Percentiles rank a stretch among this genome's conserved stretches.
Conservation (phyloP, 371 early-diverging fungal species). For the Mucor racemosus region DNA sequence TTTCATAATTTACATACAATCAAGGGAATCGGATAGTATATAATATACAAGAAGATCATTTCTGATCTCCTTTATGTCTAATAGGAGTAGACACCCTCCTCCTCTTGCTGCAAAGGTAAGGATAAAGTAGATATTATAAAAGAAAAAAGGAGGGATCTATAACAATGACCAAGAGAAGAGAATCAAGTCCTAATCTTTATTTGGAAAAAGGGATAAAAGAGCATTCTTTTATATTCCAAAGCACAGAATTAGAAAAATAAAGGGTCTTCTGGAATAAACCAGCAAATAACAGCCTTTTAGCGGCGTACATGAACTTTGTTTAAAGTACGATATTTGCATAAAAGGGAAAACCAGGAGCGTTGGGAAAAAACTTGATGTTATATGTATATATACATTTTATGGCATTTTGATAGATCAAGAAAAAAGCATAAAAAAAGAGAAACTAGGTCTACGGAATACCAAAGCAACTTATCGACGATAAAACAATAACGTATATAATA, state of each 20-base stretch:
- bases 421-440: not conserved
- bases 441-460: not conserved
- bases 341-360: not conserved
- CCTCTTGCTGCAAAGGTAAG: not conserved
- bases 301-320: not conserved
- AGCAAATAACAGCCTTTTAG: not conserved
- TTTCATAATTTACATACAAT: no score
- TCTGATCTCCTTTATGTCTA: no score
- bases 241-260: not conserved
- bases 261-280: not conserved
- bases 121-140: not conserved
- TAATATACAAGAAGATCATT: not conserved
- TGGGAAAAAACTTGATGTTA: not conserved
- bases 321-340: not conserved
- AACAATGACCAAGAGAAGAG: not conserved
- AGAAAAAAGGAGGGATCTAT: no score
- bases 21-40: not conserved
- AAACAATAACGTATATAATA: not conserved
- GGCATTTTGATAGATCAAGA: not conserved
- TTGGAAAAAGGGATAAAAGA: not conserved
- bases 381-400: not conserved
- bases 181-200: not conserved
- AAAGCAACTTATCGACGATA: not conserved
- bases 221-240: not conserved
- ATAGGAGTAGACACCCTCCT: not conserved